Evolutionary conservation across 352 stramenopile genomes (phyloP), one percentile per base, ranked within the genome.

Genomic region (Phytopythium chamaehyphon): DNA sequence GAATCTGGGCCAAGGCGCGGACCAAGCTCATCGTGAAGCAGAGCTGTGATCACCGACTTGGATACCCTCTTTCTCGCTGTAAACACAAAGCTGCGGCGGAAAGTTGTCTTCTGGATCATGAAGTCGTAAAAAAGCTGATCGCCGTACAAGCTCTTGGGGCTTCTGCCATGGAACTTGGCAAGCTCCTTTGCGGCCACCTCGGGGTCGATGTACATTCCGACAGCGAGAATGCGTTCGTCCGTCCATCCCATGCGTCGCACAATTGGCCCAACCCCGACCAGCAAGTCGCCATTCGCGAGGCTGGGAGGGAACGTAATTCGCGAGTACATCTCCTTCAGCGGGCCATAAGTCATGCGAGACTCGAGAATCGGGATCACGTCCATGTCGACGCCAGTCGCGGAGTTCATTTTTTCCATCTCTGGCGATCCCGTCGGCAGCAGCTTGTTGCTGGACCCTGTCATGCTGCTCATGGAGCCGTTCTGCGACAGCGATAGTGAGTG

Each of bases 241-340:
- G 77, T 90, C 83, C 83, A 93, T 15, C 79, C 79, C 66, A 93
- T 81, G 22, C 83, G 79, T 1, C 83, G 77, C 22, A 93, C 78
- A 39, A 93, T 66, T 18, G 79, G 80, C 0, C 77, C 83, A 6
- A 93, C 83, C 10, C 83, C 83, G 5, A 89, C 70, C 4, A 93
- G 59, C 36, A 89, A 59, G 48, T 93, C 83, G 9, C 77, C 77
- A 53, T 86, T 93, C 4, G 77, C 77, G 14, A 93, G 57, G 54
- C 62, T 88, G 12, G 78, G 75, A 16, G 83, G 83, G 54, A 93
- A 93, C 48, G 77, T 90, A 38, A 93, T 76, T 18, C 71, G 72
- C 40, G 79, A 90, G 54, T 83, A 87, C 51, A 77, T 69, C 61
- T 93, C 83, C 47, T 91, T 87, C n/a, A 86, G 37, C 21, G 74